These are phyloP conservation scores for Pleurotus platypus DNA, from an alignment of 768 basidiomycete genomes.

Conservation along the genomic window DNA sequence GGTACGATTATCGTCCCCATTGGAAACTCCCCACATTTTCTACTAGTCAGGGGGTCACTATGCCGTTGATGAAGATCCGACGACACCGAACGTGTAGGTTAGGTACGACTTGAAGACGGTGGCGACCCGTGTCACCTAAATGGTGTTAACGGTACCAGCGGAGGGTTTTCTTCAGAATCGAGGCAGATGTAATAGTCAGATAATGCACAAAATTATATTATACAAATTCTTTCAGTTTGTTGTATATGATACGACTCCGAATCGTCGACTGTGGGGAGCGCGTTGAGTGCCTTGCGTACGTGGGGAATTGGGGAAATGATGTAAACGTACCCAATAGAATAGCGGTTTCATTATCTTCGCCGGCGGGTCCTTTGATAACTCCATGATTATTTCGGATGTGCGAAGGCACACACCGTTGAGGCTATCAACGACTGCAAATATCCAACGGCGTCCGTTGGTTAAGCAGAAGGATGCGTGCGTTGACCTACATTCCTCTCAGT, in stretches of 20 bases:
- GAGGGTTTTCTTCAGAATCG: too few relatives aligned
- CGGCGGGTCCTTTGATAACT: not conserved
- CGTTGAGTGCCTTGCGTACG: not conserved
- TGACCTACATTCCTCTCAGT: not conserved
- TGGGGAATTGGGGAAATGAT: not conserved
- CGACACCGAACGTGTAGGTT: too few relatives aligned
- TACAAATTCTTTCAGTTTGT: slow-evolving; percentile 1
- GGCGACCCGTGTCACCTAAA: too few relatives aligned
- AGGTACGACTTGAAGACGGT: too few relatives aligned
- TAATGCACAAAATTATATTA: not conserved
- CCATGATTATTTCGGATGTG: not conserved
- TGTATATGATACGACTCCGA: not conserved
- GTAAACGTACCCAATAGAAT: slow-evolving; percentile 6
- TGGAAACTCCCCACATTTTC: not conserved
- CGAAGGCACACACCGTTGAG: not conserved
- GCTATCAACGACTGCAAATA: not conserved
- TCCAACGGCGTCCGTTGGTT: not conserved
- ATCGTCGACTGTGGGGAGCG: not conserved
- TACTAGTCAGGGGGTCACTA: too few relatives aligned
- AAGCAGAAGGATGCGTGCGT: not conserved
- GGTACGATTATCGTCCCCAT: not conserved
- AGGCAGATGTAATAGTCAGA: too few relatives aligned
- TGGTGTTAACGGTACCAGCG: too few relatives aligned
- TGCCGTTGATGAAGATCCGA: too few relatives aligned
- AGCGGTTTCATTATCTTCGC: not conserved